These are phyloP conservation scores for Paecilomyces variotii DNA, from an alignment of 2,329 filamentous ascomycete genomes.

Conservation along the genomic window DNA sequence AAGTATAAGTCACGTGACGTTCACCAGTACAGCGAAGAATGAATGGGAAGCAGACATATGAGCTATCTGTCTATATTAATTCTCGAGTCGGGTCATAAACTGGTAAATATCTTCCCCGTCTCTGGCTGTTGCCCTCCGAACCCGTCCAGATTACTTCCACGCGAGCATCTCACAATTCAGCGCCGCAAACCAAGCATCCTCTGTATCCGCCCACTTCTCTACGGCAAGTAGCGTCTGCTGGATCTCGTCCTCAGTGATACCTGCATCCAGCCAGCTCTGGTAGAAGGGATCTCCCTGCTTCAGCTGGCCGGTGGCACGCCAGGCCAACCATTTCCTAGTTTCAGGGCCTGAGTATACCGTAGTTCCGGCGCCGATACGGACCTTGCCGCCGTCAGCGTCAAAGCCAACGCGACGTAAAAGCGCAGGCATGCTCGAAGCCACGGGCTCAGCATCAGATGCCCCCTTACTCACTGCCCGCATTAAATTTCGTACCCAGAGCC, in stretches of 20 bases:
- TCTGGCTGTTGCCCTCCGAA: no score
- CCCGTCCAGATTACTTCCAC: slow-evolving; percentile 26
- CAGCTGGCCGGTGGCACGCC: slow-evolving; percentile 18
- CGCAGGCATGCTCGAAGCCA: slow-evolving; percentile 19
- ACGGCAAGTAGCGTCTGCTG: slow-evolving; percentile 21
- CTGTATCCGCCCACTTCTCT: slow-evolving; percentile 26
- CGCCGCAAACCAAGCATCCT: slow-evolving; percentile 32
- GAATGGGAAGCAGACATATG: no score
- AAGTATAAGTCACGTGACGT: no score
- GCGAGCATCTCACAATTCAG: slow-evolving; percentile 33
- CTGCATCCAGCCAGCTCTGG: slow-evolving; percentile 29
- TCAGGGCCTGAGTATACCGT: slow-evolving; percentile 20
- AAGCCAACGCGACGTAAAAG: slow-evolving; percentile 25
- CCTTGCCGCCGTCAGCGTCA: slow-evolving; percentile 15
- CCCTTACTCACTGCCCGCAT: slow-evolving; percentile 8
- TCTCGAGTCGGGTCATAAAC: no score
- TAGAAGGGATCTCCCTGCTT: slow-evolving; percentile 22
- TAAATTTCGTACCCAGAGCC: slow-evolving; percentile 19
- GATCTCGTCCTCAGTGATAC: slow-evolving; percentile 30
- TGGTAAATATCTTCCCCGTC: no score
- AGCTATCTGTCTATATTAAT: no score
- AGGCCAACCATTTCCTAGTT: slow-evolving; percentile 19
- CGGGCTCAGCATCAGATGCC: slow-evolving; percentile 10
- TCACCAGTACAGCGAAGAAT: no score
- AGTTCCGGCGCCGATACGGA: slow-evolving; percentile 21